Evolutionary conservation across 228 moss, liverwort and hornwort genomes (phyloP).

Genomic region (Sphagnum fallax): DNA sequence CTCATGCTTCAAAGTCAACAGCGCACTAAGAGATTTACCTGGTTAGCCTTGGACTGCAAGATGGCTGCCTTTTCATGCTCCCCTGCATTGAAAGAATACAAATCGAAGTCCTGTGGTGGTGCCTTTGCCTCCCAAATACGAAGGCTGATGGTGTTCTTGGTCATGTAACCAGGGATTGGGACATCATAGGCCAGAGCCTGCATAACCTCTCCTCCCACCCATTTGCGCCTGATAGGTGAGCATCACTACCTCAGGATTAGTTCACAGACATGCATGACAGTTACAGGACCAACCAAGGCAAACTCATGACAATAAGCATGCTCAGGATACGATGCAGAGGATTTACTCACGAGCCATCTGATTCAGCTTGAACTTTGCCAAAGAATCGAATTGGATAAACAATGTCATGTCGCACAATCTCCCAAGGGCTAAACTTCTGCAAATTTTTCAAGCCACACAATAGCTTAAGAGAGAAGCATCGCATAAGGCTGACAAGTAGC

Average conservation of each 20-base stretch:
- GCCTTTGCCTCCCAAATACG: conserved; percentile 67
- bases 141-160: conserved; percentile 73
- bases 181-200: conserved; percentile 67
- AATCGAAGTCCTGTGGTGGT: conserved; percentile 29
- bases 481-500: not conserved
- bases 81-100: conserved; percentile 41
- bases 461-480: not conserved
- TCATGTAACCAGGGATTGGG: conserved; percentile 75
- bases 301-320: too few species aligned
- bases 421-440: conserved; percentile 70
- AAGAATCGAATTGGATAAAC: conserved; percentile 58
- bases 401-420: conserved; percentile 63
- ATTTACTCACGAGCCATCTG: conserved; percentile 35
- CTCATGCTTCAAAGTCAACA: too few species aligned
- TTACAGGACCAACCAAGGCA: too few species aligned
- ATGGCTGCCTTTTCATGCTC: conserved; percentile 35
- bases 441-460: not conserved
- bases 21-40: conserved; percentile 8
- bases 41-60: conserved; percentile 30
- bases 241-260: too few species aligned
- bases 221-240: conserved; percentile 23
- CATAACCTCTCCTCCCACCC: conserved; percentile 70
- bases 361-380: conserved; percentile 37
- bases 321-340: not conserved
- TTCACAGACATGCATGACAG: too few species aligned